Conservation (phyloP, 148 eudicot genomes). For the Rhododendron henanense region DNA sequence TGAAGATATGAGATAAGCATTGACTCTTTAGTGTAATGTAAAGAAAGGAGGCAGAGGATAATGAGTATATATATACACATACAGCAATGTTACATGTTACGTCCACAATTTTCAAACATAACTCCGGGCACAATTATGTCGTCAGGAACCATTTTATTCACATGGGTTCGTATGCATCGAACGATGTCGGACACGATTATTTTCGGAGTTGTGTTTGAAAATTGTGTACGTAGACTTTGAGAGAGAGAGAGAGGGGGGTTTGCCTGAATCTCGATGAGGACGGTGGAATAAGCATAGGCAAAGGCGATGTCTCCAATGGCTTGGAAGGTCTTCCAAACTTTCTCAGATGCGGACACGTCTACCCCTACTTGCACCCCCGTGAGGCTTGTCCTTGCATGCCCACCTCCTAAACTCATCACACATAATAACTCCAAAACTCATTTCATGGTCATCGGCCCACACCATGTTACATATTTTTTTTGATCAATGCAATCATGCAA, state of each 20-base stretch:
- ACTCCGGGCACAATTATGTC: too few relatives aligned
- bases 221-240: too few relatives aligned
- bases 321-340: constrained; percentile 78
- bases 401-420: constrained; percentile 28
- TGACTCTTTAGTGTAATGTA: background rate
- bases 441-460: background rate
- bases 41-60: background rate
- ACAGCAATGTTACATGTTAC: too few relatives aligned
- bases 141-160: too few relatives aligned
- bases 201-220: too few relatives aligned
- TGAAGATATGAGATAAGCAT: background rate
- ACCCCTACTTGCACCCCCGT: constrained; percentile 73
- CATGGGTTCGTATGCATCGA: too few relatives aligned
- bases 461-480: background rate
- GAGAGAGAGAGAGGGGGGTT: background rate
- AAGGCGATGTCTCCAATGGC: constrained; percentile 94
- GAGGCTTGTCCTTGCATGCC: constrained; percentile 41
- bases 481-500: background rate
- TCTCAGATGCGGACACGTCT: constrained; percentile 60
- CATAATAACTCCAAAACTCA: background rate
- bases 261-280: constrained; percentile 90
- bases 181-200: too few relatives aligned
- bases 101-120: too few relatives aligned
- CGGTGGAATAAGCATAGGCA: constrained; percentile 74
- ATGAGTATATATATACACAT: background rate